Conservation (phyloP, 441 rosid genomes). For the Eruca vesicaria region DNA sequence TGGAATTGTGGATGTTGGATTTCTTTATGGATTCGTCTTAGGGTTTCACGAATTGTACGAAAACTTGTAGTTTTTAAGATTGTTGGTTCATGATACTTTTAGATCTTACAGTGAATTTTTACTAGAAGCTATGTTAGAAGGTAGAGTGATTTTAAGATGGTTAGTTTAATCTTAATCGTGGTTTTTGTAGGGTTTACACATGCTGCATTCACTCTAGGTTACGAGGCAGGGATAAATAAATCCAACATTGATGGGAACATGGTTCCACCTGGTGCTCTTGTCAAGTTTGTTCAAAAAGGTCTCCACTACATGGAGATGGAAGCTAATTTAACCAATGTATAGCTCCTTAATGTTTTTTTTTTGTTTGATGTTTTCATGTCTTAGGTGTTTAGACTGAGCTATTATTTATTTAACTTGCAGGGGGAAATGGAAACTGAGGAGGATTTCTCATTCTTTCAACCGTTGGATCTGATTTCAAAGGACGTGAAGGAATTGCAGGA, state of each 20-base stretch:
- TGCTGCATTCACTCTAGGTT: slow-evolving; percentile 89
- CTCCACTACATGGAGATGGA: slow-evolving; percentile 99
- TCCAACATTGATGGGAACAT: slow-evolving; percentile 87
- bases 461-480: slow-evolving; percentile 93
- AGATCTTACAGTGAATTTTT: neutral
- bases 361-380: neutral
- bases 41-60: neutral
- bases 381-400: slow-evolving; percentile 30
- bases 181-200: slow-evolving; percentile 79
- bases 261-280: slow-evolving; percentile 97
- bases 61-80: neutral
- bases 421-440: slow-evolving; percentile 80
- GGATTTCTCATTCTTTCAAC: slow-evolving; percentile 96
- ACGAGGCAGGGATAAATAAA: slow-evolving; percentile 92
- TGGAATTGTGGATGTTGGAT: neutral
- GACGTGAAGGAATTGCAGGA: slow-evolving; percentile 77
- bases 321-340: slow-evolving; percentile 86
- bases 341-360: neutral
- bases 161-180: neutral
- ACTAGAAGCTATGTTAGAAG: neutral
- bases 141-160: neutral
- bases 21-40: neutral
- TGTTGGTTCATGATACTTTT: neutral
- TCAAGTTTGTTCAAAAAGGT: slow-evolving; percentile 88
- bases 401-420: slow-evolving; percentile 54